Percentiles rank a stretch among this genome's conserved stretches.
Evolutionary conservation across 441 rosid species (phyloP).

Genomic region (Oxalis stricta): DNA sequence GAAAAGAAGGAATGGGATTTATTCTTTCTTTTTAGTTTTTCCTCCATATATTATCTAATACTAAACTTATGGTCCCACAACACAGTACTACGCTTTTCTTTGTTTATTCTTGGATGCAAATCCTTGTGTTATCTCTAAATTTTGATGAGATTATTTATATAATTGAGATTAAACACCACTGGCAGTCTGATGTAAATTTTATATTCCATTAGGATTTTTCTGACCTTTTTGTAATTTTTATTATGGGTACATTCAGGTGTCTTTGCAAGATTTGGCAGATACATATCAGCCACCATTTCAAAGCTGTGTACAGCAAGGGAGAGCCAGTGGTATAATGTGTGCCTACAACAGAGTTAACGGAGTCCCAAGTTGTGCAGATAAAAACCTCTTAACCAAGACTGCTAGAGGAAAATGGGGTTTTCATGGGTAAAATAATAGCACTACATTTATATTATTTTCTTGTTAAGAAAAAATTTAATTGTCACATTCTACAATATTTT

Average conservation of each 20-base stretch:
- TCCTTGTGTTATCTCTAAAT: too few species aligned
- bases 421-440: conserved; percentile 38
- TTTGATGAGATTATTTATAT: too few species aligned
- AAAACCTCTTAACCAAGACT: conserved; percentile 42
- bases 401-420: conserved; percentile 65
- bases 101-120: too few species aligned
- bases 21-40: not conserved
- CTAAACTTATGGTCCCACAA: too few species aligned
- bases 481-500: too few species aligned
- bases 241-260: conserved; percentile 57
- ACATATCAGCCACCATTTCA: conserved; percentile 85
- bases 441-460: not conserved
- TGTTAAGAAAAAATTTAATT: too few species aligned
- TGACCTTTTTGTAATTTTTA: not conserved
- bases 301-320: conserved; percentile 55
- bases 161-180: too few species aligned
- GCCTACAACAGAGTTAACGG: conserved; percentile 79
- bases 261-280: conserved; percentile 63
- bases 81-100: too few species aligned
- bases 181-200: too few species aligned
- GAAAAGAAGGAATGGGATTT: too few species aligned
- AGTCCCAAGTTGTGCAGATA: conserved; percentile 72
- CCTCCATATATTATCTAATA: too few species aligned
- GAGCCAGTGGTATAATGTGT: conserved; percentile 84
- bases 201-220: not conserved